phyloP scores from a whole-genome alignment of 116 monocot genomes.

The Iris pallida region DNA sequence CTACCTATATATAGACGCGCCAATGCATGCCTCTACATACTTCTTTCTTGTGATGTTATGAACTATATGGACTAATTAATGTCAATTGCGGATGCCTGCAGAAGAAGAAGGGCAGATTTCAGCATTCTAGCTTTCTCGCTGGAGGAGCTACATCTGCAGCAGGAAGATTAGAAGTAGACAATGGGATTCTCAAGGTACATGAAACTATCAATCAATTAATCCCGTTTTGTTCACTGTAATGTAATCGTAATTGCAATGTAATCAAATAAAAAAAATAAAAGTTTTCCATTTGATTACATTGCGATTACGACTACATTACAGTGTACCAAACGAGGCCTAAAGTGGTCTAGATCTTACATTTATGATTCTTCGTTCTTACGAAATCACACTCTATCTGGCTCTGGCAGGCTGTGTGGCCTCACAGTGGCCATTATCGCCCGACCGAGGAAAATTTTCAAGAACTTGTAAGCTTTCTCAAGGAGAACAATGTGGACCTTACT shows the following conservation, averaged over 20 bases:
- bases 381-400: too few species aligned
- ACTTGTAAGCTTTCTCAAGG: slow-evolving; percentile 68
- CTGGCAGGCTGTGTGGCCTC: slow-evolving; percentile 91
- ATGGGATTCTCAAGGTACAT: slow-evolving; percentile 70
- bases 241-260: too few species aligned
- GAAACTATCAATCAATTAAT: background rate
- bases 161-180: slow-evolving; percentile 67
- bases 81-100: slow-evolving; percentile 26
- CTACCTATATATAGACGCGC: background rate
- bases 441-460: slow-evolving; percentile 88
- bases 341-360: too few species aligned
- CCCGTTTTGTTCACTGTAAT: too few species aligned
- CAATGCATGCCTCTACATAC: background rate
- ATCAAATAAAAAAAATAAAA: too few species aligned
- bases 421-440: slow-evolving; percentile 93
- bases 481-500: slow-evolving; percentile 69
- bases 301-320: too few species aligned
- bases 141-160: slow-evolving; percentile 88
- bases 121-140: slow-evolving; percentile 46
- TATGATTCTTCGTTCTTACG: too few species aligned
- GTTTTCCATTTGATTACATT: too few species aligned
- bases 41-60: background rate
- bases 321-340: too few species aligned
- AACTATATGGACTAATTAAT: background rate
- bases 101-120: slow-evolving; percentile 67